A percentile compares a stretch with the other conserved stretches of the same genome.
These are phyloP conservation scores for Suillus clintonianus DNA, from an alignment of 768 basidiomycete genomes.

Conservation along the genomic window DNA sequence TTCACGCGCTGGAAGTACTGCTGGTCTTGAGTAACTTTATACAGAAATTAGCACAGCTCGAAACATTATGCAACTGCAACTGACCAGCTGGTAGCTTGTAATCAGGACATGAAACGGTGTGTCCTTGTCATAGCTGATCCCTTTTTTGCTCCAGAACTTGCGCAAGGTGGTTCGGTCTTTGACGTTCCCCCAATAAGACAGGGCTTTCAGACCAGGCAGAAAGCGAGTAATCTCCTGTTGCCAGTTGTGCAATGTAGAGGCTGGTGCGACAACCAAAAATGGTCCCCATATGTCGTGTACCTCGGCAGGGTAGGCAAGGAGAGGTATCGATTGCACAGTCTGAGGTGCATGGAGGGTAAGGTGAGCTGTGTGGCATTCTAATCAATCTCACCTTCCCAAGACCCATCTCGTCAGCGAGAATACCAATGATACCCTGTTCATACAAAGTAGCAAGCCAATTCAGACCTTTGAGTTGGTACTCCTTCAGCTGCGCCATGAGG, in stretches of 20 bases:
- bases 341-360: slow-evolving; percentile 27
- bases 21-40: slow-evolving; percentile 90
- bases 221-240: slow-evolving; percentile 98
- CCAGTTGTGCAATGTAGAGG: slow-evolving; percentile 98
- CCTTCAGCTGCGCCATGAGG: slow-evolving; percentile 95
- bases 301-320: slow-evolving; percentile 95
- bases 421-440: slow-evolving; percentile 99
- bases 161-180: slow-evolving; percentile 93
- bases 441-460: slow-evolving; percentile 98
- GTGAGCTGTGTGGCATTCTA: background rate
- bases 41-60: slow-evolving; percentile 7
- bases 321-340: slow-evolving; percentile 97
- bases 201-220: slow-evolving; percentile 87
- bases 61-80: slow-evolving; percentile 22
- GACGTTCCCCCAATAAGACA: slow-evolving; percentile 98
- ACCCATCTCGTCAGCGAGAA: slow-evolving; percentile 99
- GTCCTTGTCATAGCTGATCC: slow-evolving; percentile 92
- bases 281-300: slow-evolving; percentile 99
- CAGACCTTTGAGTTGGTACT: slow-evolving; percentile 96
- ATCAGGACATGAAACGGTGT: slow-evolving; percentile 97
- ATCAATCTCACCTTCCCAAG: slow-evolving; percentile 67
- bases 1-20: slow-evolving; percentile 97
- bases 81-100: slow-evolving; percentile 92
- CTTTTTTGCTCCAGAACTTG: slow-evolving; percentile 98
- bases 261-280: slow-evolving; percentile 96